phyloP scores from a whole-genome alignment of 345 rosid genomes.

The Cardamine chenopodiifolia region DNA sequence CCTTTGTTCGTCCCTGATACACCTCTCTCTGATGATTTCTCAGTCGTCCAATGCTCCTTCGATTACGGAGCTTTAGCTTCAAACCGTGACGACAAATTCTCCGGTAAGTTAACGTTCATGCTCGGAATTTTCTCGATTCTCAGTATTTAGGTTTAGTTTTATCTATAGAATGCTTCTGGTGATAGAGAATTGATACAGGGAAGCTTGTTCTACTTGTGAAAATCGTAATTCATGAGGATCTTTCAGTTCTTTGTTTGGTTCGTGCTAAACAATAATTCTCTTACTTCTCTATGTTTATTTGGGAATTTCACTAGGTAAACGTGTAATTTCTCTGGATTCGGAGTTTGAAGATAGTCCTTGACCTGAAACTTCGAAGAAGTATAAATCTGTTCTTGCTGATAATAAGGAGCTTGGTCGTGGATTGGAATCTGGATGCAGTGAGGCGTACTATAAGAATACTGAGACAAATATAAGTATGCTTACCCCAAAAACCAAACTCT shows the following conservation, averaged over 20 bases:
- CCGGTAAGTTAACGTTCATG: constrained; percentile 45
- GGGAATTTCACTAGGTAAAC: constrained; percentile 47
- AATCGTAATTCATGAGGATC: background rate
- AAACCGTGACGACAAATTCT: constrained; percentile 29
- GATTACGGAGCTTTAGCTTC: constrained; percentile 36
- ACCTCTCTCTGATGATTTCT: constrained; percentile 54
- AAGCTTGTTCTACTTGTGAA: background rate
- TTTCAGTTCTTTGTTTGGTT: background rate
- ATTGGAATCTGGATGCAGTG: constrained; percentile 36
- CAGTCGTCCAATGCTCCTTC: constrained; percentile 48
- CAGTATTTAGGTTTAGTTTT: background rate
- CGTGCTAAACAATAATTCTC: background rate
- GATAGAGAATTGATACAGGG: background rate
- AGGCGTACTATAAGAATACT: constrained; percentile 10
- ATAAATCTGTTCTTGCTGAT: constrained; percentile 34
- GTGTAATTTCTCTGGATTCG: constrained; percentile 67
- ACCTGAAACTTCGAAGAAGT: constrained; percentile 42
- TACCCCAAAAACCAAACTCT: background rate
- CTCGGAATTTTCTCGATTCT: background rate
- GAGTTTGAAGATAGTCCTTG: constrained; percentile 58
- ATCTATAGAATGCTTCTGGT: background rate
- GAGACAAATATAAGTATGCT: constrained; percentile 28
- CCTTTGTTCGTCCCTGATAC: constrained; percentile 67
- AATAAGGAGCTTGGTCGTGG: constrained; percentile 36
- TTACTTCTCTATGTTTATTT: background rate